Evolutionary conservation across 2,329 filamentous ascomycete species (phyloP).

Genomic region (Fusarium sp.): DNA sequence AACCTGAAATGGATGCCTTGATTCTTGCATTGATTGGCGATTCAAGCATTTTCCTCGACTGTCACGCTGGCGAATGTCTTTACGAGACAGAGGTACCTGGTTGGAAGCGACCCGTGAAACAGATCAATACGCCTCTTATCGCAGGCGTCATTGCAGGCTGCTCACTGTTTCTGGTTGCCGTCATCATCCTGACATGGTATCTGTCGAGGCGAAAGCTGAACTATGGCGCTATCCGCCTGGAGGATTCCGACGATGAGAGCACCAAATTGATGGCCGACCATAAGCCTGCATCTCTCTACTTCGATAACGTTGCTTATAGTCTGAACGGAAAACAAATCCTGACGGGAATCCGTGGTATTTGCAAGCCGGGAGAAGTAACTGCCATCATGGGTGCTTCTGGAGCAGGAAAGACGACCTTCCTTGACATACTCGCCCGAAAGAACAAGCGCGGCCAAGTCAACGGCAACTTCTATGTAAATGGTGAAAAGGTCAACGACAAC

Average conservation of each 20-base stretch:
- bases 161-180: slow-evolving; percentile 87
- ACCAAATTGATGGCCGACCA: slow-evolving; percentile 90
- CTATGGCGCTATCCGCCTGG: slow-evolving; percentile 81
- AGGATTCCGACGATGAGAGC: slow-evolving; percentile 89
- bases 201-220: slow-evolving; percentile 78
- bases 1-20: slow-evolving; percentile 91
- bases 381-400: slow-evolving; percentile 99
- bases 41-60: slow-evolving; percentile 84
- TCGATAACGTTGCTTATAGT: slow-evolving; percentile 86
- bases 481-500: slow-evolving; percentile 83
- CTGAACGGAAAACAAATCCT: slow-evolving; percentile 92
- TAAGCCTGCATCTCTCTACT: slow-evolving; percentile 88
- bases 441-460: slow-evolving; percentile 86
- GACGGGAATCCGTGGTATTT: slow-evolving; percentile 81
- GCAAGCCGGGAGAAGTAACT: slow-evolving; percentile 94
- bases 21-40: slow-evolving; percentile 93
- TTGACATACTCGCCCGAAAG: slow-evolving; percentile 95
- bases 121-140: slow-evolving; percentile 96
- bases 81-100: slow-evolving; percentile 94
- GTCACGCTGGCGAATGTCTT: slow-evolving; percentile 89
- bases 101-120: slow-evolving; percentile 87
- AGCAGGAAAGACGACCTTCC: slow-evolving; percentile 95
- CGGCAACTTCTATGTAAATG: slow-evolving; percentile 92
- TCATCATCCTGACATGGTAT: slow-evolving; percentile 88
- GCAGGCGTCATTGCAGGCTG: slow-evolving; percentile 90